Evolutionary conservation across 495 filamentous ascomycete genomes (phyloP), one percentile per base, ranked within the genome.

Genomic region (Bacidia gigantensis): DNA sequence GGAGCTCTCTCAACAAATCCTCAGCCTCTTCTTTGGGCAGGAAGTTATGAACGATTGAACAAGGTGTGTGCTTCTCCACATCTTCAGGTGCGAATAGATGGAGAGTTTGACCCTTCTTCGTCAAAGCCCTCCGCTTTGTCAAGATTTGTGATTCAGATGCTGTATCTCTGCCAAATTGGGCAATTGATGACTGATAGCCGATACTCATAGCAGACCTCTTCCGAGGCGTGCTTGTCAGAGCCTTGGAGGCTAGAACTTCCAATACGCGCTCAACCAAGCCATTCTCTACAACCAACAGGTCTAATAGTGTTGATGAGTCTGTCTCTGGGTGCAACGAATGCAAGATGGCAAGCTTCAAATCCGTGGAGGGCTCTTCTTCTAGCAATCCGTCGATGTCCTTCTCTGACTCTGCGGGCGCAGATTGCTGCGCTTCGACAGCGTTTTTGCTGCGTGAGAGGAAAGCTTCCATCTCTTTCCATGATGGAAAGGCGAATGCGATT

Each of bases 21-120:
- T 85, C 81, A 18, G 90, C 90, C 46, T 83, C 73, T 7, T 79
- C 69, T 0, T 72, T 11, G 0, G 86, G 81, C 0, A 97, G 73
- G 62, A 96, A 96, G 60, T 93, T 90, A 67, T 89, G 89, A 59
- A 95, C 81, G 56, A 95, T 82, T 9, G 83, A 86, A 66, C 88
- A 95, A 17, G 92, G 87, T 0, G 92, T 94, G 58, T 89, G 74
- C 14, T 74, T 69, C 46, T 83, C 80, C 24, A 96, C 74, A 62
- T 95, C 87, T 32, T 77, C 70, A 1, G 89, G 84, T 26, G 83
- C 73, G 58, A 79, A 96, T 0, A 97, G 74, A 63, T 89, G 83
- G 7, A 95, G 65, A 0, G 89, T 95, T 56, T 79, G 70, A 11
- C 89, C 92, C 60, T 85, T 95, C 54, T 77, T 80, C 3, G 83